phyloP scores from a whole-genome alignment of 2,329 filamentous ascomycete species.

The Herpotrichia juniperi region DNA sequence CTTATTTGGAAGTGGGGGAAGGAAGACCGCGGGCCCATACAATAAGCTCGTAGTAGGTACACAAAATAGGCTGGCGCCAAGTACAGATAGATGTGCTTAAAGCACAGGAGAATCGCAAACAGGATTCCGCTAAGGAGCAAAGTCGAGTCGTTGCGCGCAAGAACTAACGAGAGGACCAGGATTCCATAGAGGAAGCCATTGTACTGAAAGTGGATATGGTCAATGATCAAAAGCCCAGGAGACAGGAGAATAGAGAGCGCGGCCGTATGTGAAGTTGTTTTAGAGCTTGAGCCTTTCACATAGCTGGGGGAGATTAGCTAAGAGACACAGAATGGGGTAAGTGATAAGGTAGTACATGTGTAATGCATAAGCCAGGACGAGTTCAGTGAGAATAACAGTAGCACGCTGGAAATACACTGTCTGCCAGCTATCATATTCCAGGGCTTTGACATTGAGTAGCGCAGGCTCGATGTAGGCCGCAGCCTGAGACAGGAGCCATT shows the following conservation, averaged over 20 bases:
- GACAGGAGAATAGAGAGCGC: slow-evolving; percentile 90
- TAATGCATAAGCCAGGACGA: slow-evolving; percentile 82
- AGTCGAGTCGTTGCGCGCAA: slow-evolving; percentile 77
- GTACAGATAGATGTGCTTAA: slow-evolving; percentile 99
- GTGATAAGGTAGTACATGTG: slow-evolving; percentile 62
- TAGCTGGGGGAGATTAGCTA: slow-evolving; percentile 61
- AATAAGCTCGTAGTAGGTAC: slow-evolving; percentile 87
- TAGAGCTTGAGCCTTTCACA: slow-evolving; percentile 75
- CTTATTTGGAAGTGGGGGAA: slow-evolving; percentile 71
- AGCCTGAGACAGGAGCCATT: slow-evolving; percentile 86
- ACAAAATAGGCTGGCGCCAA: slow-evolving; percentile 95
- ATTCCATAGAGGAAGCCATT: slow-evolving; percentile 96
- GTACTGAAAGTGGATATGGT: slow-evolving; percentile 99
- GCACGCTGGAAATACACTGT: slow-evolving; percentile 90
- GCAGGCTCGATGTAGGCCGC: slow-evolving; percentile 77
- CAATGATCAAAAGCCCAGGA: slow-evolving; percentile 92
- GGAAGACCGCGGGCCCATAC: slow-evolving; percentile 76
- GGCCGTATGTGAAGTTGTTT: slow-evolving; percentile 79
- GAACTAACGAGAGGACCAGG: slow-evolving; percentile 81
- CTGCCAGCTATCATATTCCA: slow-evolving; percentile 89
- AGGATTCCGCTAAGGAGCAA: slow-evolving; percentile 79
- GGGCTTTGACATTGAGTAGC: slow-evolving; percentile 81
- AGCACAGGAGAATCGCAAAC: slow-evolving; percentile 85
- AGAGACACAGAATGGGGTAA: neutral
- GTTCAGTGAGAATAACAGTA: slow-evolving; percentile 85